These are phyloP conservation scores for Prunus mume DNA, from an alignment of 306 rosid genomes.

Conservation along the genomic window DNA sequence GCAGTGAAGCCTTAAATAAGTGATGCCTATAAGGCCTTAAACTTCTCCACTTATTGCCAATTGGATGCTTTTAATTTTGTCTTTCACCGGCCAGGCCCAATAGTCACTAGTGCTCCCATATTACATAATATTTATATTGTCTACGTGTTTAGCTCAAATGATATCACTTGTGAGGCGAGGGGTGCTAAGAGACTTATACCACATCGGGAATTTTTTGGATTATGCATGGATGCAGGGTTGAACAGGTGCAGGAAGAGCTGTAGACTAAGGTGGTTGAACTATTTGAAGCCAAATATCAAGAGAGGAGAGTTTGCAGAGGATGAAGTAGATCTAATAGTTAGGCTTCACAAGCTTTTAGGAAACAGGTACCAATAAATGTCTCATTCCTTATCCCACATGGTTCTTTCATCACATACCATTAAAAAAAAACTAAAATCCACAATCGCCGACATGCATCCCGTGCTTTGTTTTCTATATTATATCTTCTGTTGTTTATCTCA, in stretches of 20 bases:
- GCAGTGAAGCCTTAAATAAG: not conserved
- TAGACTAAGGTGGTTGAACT: conserved; percentile 53
- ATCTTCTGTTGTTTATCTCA: too few relatives aligned
- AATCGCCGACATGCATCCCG: too few relatives aligned
- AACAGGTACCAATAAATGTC: conserved; percentile 28
- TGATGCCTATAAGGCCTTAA: not conserved
- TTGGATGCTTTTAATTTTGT: not conserved
- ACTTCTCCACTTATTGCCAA: not conserved
- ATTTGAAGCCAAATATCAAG: conserved; percentile 47
- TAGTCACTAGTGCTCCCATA: not conserved
- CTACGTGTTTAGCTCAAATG: too few relatives aligned
- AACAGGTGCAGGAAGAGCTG: conserved; percentile 58
- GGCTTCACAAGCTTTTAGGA: conserved; percentile 52
- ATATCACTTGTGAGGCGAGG: too few relatives aligned
- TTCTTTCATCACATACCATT: too few relatives aligned
- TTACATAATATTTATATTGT: too few relatives aligned
- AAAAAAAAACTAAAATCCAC: too few relatives aligned
- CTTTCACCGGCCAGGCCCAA: too few relatives aligned
- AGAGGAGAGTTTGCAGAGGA: conserved; percentile 34
- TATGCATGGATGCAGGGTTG: conserved; percentile 25
- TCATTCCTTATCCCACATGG: not conserved
- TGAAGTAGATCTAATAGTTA: conserved; percentile 41
- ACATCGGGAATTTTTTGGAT: not conserved
- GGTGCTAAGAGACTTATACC: not conserved
- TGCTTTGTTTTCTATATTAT: too few relatives aligned